A percentile compares a stretch with the other conserved stretches of the same genome.
phyloP scores from a whole-genome alignment of 306 rosid genomes.

The Prunus dulcis region DNA sequence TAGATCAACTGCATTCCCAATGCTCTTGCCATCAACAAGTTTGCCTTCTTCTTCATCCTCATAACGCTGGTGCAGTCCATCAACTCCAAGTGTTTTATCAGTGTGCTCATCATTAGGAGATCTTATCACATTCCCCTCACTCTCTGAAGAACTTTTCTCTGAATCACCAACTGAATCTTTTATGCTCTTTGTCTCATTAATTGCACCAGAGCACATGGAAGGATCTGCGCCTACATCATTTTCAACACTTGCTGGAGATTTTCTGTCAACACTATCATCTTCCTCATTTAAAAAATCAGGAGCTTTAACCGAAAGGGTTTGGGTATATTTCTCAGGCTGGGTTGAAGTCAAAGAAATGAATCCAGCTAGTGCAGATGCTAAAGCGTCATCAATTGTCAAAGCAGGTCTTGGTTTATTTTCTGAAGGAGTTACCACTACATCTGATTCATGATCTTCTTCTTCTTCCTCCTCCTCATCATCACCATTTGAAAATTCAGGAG shows the following conservation, averaged over 20 bases:
- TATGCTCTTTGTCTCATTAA: slow-evolving; percentile 19
- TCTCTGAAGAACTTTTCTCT: slow-evolving; percentile 17
- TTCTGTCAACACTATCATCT: slow-evolving; percentile 28
- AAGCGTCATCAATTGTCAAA: slow-evolving; percentile 66
- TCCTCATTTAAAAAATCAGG: slow-evolving; percentile 59
- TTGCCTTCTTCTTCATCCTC: slow-evolving; percentile 24
- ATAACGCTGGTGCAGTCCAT: slow-evolving; percentile 3
- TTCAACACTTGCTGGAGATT: slow-evolving; percentile 21
- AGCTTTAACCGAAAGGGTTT: slow-evolving; percentile 40
- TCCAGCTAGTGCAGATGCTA: slow-evolving; percentile 79
- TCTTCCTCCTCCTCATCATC: slow-evolving; percentile 44
- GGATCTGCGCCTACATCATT: slow-evolving; percentile 24
- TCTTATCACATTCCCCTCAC: slow-evolving; percentile 19
- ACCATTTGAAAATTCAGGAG: slow-evolving; percentile 69
- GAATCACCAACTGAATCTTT: slow-evolving; percentile 26
- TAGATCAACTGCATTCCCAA: slow-evolving; percentile 10
- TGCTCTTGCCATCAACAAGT: slow-evolving; percentile 7
- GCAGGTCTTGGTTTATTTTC: slow-evolving; percentile 40
- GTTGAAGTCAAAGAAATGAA: slow-evolving; percentile 49
- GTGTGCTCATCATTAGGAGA: slow-evolving; percentile 23
- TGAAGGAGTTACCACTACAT: slow-evolving; percentile 22
- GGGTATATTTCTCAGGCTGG: slow-evolving; percentile 36
- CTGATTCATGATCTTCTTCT: slow-evolving; percentile 29
- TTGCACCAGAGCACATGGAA: slow-evolving; percentile 23
- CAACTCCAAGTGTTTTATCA: slow-evolving; percentile 31